phyloP scores from a whole-genome alignment of 2,329 filamentous ascomycete species.

The Cladophialophora carrionii region DNA sequence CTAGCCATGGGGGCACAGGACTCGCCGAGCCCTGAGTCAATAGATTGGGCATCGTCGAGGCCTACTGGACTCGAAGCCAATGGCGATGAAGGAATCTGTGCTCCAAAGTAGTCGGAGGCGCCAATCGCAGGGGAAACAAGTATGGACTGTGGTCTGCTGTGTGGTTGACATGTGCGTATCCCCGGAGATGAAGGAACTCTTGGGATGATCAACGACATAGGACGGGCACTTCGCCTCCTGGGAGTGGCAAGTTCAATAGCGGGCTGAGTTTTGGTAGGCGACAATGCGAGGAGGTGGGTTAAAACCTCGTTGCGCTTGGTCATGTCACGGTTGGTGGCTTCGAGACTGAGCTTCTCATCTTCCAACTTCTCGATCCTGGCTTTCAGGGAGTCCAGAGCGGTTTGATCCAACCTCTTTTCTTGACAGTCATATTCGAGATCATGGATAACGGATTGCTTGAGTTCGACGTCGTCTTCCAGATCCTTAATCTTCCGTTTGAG shows the following conservation, averaged over 20 bases:
- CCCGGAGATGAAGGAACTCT: slow-evolving; percentile 39
- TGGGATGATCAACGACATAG: slow-evolving; percentile 42
- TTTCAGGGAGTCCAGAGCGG: slow-evolving; percentile 34
- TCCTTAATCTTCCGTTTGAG: slow-evolving; percentile 41
- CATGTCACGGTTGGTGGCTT: slow-evolving; percentile 43
- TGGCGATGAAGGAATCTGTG: slow-evolving; percentile 25
- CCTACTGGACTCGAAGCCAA: slow-evolving; percentile 15
- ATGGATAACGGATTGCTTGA: slow-evolving; percentile 40
- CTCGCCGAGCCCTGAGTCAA: slow-evolving; percentile 38
- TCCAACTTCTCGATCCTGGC: slow-evolving; percentile 42
- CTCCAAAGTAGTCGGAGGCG: slow-evolving; percentile 25
- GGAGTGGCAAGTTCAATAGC: slow-evolving; percentile 36
- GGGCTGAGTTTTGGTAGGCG: slow-evolving; percentile 39
- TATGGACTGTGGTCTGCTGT: slow-evolving; percentile 32
- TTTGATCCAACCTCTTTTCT: slow-evolving; percentile 36
- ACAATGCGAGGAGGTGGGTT: slow-evolving; percentile 45
- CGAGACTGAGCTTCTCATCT: slow-evolving; percentile 41
- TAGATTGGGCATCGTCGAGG: slow-evolving; percentile 32
- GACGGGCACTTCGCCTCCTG: slow-evolving; percentile 36
- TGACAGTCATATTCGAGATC: slow-evolving; percentile 44
- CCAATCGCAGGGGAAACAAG: slow-evolving; percentile 26
- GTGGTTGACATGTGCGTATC: slow-evolving; percentile 30
- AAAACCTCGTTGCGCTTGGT: slow-evolving; percentile 45
- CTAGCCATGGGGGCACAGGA: slow-evolving; percentile 37
- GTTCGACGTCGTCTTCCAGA: slow-evolving; percentile 42